Conservation (phyloP, 805 yeast species). For the Nakazawaea wyomingensis region DNA sequence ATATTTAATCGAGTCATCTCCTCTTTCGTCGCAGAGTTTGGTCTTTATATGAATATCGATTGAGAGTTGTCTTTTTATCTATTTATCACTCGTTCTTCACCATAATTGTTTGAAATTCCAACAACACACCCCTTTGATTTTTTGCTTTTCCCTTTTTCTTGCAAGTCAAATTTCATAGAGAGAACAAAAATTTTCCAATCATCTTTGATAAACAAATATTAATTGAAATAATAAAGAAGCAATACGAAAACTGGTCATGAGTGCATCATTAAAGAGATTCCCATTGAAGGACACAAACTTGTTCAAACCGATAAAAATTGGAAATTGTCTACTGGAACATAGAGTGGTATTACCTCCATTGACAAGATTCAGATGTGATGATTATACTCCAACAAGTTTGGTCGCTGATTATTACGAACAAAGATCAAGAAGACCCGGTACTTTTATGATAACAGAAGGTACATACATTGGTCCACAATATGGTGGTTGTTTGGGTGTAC, state of each 20-base stretch:
- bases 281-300: conserved; percentile 30
- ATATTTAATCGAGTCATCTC: too few relatives aligned
- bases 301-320: conserved; percentile 33
- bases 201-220: too few relatives aligned
- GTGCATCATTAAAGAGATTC: conserved; percentile 12
- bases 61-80: too few relatives aligned
- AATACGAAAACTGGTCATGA: too few relatives aligned
- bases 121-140: too few relatives aligned
- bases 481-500: conserved; percentile 38
- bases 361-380: conserved; percentile 21
- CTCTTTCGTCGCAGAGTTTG: too few relatives aligned
- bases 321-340: conserved; percentile 25
- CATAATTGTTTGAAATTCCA: too few relatives aligned
- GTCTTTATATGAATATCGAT: too few relatives aligned
- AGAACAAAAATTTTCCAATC: neutral
- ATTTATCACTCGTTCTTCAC: too few relatives aligned
- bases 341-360: conserved; percentile 15
- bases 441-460: conserved; percentile 58
- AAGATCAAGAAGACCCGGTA: conserved; percentile 51
- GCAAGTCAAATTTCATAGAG: too few relatives aligned
- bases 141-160: too few relatives aligned
- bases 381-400: conserved; percentile 41
- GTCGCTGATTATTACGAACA: conserved; percentile 50
- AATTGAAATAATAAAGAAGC: too few relatives aligned
- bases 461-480: conserved; percentile 40